Evolutionary conservation across 2,329 filamentous ascomycete genomes (phyloP).

Genomic region (Alternaria dauci): DNA sequence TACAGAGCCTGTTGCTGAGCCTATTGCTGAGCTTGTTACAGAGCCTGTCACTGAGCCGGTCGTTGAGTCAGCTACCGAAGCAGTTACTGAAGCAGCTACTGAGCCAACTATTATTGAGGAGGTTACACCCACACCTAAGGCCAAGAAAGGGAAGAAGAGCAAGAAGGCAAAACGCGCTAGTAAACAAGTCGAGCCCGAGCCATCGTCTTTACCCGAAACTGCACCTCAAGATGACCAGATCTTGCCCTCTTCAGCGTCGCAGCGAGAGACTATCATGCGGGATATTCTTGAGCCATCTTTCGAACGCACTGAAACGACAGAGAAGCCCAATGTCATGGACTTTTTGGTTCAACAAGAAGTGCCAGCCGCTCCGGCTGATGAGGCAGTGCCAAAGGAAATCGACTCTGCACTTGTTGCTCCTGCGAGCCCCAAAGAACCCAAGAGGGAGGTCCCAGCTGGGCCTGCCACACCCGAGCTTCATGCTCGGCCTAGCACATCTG

Average conservation of each 20-base stretch:
- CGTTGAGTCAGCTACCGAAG: neutral
- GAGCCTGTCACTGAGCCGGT: neutral
- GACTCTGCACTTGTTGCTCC: neutral
- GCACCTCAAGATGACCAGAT: slow-evolving; percentile 9
- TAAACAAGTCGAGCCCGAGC: slow-evolving; percentile 26
- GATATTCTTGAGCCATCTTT: slow-evolving; percentile 36
- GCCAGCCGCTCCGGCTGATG: neutral
- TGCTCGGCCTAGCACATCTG: slow-evolving; percentile 10
- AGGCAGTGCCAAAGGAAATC: neutral
- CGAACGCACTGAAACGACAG: slow-evolving; percentile 15
- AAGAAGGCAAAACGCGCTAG: slow-evolving; percentile 42
- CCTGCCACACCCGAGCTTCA: slow-evolving; percentile 1
- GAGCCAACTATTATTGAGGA: neutral
- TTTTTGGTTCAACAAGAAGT: slow-evolving; percentile 21
- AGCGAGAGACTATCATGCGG: slow-evolving; percentile 27
- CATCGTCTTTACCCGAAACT: slow-evolving; percentile 13
- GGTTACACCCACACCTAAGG: slow-evolving; percentile 21
- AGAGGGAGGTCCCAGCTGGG: slow-evolving; percentile 1
- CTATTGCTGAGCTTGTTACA: neutral
- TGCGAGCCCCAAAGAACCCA: neutral
- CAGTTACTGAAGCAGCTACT: neutral
- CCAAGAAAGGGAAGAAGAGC: slow-evolving; percentile 45
- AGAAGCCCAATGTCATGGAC: slow-evolving; percentile 23
- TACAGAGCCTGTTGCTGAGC: neutral
- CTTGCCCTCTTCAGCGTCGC: slow-evolving; percentile 9